These are phyloP conservation scores for Exutisphaerella laricina DNA, from an alignment of 2,329 filamentous ascomycete species.

Conservation along the genomic window DNA sequence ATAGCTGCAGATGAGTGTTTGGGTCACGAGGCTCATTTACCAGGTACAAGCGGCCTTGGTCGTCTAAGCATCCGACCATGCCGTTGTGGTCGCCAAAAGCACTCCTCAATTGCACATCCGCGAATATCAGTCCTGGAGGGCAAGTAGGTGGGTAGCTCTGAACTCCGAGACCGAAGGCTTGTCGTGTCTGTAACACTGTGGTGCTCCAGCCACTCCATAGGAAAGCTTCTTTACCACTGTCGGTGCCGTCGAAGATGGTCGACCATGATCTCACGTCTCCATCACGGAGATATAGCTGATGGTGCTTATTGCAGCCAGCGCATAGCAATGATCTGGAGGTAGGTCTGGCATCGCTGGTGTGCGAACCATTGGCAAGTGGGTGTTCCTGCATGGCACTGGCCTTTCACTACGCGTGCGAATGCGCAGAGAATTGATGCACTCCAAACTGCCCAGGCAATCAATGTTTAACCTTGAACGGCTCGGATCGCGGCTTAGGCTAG, in stretches of 20 bases:
- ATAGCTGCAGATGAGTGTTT: not conserved
- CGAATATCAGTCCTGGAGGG: constrained; percentile 3
- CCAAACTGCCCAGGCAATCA: no score
- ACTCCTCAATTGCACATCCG: constrained; percentile 5
- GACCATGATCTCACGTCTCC: constrained; percentile 19
- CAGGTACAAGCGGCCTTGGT: constrained; percentile 22
- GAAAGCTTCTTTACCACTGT: constrained; percentile 11
- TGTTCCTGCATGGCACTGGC: no score
- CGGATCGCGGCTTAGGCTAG: no score
- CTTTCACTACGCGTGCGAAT: no score
- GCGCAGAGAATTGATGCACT: no score
- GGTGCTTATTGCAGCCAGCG: constrained; percentile 30
- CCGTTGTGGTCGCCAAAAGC: constrained; percentile 32
- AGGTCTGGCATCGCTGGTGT: no score
- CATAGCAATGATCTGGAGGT: constrained; percentile 11
- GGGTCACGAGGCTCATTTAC: constrained; percentile 7
- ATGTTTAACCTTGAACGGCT: no score
- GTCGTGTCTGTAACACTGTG: constrained; percentile 19
- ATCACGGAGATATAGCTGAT: constrained; percentile 21
- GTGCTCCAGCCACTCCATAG: constrained; percentile 33
- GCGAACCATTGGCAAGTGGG: no score
- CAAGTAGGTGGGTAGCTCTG: constrained; percentile 15
- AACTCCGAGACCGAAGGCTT: constrained; percentile 14
- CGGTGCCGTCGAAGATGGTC: not conserved
- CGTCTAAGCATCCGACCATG: constrained; percentile 25